Evolutionary conservation across 805 yeast species (phyloP), one percentile per base, ranked within the genome.

Genomic region (Kodamaea neixiangensis): DNA sequence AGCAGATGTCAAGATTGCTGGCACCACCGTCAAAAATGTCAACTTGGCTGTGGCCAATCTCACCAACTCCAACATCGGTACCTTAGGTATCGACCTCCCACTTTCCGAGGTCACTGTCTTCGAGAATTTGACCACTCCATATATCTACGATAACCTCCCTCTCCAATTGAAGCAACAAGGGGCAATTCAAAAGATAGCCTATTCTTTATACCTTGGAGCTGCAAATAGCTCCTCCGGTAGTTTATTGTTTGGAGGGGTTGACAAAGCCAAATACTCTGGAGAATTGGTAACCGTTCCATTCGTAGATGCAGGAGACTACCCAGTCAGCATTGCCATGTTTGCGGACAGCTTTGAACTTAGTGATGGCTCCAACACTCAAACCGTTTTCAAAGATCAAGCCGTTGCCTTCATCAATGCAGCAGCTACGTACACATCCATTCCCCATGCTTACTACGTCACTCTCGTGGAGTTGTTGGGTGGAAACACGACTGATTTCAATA

Each of bases 31-130:
- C 9, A 54, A 71, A 0, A 69, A 73, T 50, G 69, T 86, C 29
- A 81, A 89, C 4, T 78, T 91, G 65, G 97, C 96, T 1, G 81
- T 90, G 18, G 96, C 88, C 2, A 81, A 82, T 60, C 64, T 66
- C 7, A 58, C 61, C 37, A 38, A 55, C 7, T 50, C 55, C 17
- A 37, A 49, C 19, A 33, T 50, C 18, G 93, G 96, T 50, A 93
- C 88, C 20, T 67, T 88, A 39, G 91, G 92, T 20, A 81, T 88
- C 54, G 93, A 94, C 7, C 73, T 86, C 45, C 69, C 80, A 5
- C 87, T 82, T 11, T 73, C 87, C 48, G 96, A 91, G 65, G 72
- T 80, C 3, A 86, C 93, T 0, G 53, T 53, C 2, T 43, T 31
- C 17, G 43, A 52, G 29, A 68, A 70, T 59, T 54, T 53, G 42